phyloP scores from a whole-genome alignment of 1,139 yeast species.

The Sporopachydermia cereana region DNA sequence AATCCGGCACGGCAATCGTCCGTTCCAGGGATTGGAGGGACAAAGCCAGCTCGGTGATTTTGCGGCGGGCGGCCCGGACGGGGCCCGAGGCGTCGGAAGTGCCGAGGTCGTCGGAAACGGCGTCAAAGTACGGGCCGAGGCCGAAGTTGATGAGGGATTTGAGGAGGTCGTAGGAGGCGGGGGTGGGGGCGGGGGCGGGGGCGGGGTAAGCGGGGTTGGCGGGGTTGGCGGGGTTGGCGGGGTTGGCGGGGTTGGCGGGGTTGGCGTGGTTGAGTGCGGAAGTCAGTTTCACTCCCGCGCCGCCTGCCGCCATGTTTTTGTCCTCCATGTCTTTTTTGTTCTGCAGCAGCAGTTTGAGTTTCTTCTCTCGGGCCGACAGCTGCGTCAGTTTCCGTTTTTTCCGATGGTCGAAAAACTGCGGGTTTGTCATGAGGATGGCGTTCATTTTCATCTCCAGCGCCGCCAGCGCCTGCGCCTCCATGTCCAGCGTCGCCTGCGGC shows the following conservation, averaged over 20 bases:
- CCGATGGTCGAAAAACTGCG: conserved; percentile 5
- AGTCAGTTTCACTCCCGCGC: conserved; percentile 7
- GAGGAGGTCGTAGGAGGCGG: conserved; percentile 40
- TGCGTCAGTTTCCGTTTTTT: conserved; percentile 4
- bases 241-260: no score
- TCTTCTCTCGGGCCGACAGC: conserved; percentile 6
- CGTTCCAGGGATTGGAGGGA: conserved; percentile 63
- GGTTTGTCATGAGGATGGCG: not conserved
- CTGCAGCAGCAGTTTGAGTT: conserved; percentile 4
- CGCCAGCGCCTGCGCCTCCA: not conserved
- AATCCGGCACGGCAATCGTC: conserved; percentile 56
- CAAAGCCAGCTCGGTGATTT: conserved; percentile 55
- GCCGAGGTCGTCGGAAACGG: conserved; percentile 19
- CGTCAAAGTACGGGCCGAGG: conserved; percentile 41
- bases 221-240: no score
- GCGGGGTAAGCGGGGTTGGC: no score
- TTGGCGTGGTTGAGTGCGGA: conserved; percentile 5
- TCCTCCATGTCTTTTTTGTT: not conserved
- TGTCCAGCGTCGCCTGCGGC: conserved; percentile 2
- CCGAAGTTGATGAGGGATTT: conserved; percentile 46
- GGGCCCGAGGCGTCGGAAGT: conserved; percentile 16
- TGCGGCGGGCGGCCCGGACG: conserved; percentile 40
- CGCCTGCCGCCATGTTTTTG: conserved; percentile 6
- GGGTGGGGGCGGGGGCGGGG: conserved; percentile 7
- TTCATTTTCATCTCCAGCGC: not conserved